A percentile compares a stretch with the other conserved stretches of the same genome.
These are phyloP conservation scores for Dictyostelium firmibasis DNA, from an alignment of 78 protist species.

Conservation along the genomic window DNA sequence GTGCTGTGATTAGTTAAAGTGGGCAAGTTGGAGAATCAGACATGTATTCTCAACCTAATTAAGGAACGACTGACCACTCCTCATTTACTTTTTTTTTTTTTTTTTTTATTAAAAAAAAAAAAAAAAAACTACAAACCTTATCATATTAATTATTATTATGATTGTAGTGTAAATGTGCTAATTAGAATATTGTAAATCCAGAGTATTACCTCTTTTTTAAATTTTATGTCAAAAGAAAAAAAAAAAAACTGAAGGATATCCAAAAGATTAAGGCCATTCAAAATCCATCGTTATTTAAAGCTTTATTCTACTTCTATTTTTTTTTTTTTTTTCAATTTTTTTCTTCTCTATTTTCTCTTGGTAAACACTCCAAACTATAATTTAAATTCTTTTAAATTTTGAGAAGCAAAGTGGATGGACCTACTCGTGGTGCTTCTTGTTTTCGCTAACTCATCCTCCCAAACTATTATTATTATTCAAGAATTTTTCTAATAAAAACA, in stretches of 20 bases:
- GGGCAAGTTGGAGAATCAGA: not conserved
- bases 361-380: too few relatives aligned
- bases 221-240: not conserved
- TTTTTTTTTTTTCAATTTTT: too few relatives aligned
- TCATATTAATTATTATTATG: not conserved
- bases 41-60: not conserved
- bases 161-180: constrained; percentile 9
- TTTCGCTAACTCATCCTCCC: not conserved
- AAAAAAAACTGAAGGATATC: too few relatives aligned
- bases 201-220: not conserved
- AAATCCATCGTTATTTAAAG: too few relatives aligned
- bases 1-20: constrained; percentile 14
- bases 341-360: too few relatives aligned
- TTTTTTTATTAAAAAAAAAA: not conserved
- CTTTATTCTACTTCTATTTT: too few relatives aligned
- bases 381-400: not conserved
- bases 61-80: not conserved
- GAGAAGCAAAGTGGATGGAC: not conserved
- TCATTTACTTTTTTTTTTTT: not conserved
- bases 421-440: not conserved
- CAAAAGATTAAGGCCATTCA: too few relatives aligned
- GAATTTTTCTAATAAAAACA: too few relatives aligned
- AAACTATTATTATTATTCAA: too few relatives aligned
- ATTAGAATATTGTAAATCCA: constrained; percentile 2
- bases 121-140: not conserved